Evolutionary conservation across 2,329 filamentous ascomycete species (phyloP).

Genomic region (Lojkania enalia): DNA sequence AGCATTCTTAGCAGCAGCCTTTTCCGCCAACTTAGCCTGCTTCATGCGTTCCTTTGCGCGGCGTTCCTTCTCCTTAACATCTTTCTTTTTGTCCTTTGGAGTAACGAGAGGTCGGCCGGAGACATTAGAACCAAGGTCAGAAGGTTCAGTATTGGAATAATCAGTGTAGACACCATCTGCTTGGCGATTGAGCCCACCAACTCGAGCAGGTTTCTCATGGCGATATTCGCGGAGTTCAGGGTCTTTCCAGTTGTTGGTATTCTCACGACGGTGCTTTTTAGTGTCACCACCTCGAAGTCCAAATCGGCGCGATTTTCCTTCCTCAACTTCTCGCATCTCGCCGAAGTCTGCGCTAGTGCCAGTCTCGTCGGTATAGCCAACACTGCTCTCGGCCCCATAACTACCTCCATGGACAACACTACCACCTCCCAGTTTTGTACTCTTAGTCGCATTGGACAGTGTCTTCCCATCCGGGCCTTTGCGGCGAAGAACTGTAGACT

Average conservation of each 20-base stretch:
- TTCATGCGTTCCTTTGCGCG: constrained; percentile 55
- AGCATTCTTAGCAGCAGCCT: constrained; percentile 37
- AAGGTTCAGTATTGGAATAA: constrained; percentile 68
- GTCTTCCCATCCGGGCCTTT: constrained; percentile 88
- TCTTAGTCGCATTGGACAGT: constrained; percentile 77
- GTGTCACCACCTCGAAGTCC: constrained; percentile 49
- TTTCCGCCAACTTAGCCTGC: constrained; percentile 50
- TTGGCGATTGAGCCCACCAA: constrained; percentile 85
- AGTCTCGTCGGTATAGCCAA: constrained; percentile 53
- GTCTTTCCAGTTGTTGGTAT: constrained; percentile 57
- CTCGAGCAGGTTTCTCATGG: constrained; percentile 80
- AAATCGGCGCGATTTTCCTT: constrained; percentile 46
- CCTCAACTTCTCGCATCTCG: constrained; percentile 46
- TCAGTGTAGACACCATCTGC: constrained; percentile 81
- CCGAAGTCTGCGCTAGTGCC: constrained; percentile 49
- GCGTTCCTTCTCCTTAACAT: constrained; percentile 42
- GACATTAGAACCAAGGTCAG: constrained; percentile 58
- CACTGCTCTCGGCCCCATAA: constrained; percentile 40
- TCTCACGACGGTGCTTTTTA: constrained; percentile 58
- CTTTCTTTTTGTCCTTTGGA: constrained; percentile 46
- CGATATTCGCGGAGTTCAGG: constrained; percentile 79
- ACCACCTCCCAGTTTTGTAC: constrained; percentile 83
- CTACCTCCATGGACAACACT: constrained; percentile 72
- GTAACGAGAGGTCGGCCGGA: constrained; percentile 49
- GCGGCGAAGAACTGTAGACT: constrained; percentile 85